phyloP scores from a whole-genome alignment of 2,329 filamentous ascomycete species.

The Aspergillus versicolor region DNA sequence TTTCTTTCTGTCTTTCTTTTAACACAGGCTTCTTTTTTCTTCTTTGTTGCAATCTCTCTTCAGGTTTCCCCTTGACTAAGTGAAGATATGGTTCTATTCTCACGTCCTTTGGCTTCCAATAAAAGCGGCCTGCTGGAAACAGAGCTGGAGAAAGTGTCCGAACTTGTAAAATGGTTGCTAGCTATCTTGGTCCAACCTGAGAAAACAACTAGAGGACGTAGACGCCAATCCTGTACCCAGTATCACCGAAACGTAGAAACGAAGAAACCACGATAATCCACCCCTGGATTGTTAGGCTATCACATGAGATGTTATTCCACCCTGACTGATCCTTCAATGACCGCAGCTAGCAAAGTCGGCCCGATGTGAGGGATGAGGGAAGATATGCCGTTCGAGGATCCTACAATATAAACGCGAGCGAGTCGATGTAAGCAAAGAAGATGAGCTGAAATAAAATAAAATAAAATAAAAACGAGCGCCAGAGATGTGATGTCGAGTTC shows the following conservation, averaged over 20 bases:
- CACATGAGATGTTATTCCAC: conserved; percentile 18
- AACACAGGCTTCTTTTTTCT: conserved; percentile 16
- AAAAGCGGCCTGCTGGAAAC: conserved; percentile 29
- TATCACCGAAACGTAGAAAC: conserved; percentile 21
- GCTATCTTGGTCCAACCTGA: conserved; percentile 43
- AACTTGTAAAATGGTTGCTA: conserved; percentile 48
- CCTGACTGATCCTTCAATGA: conserved; percentile 21
- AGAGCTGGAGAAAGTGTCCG: conserved; percentile 37
- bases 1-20: conserved; percentile 13
- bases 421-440: neutral
- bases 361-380: conserved; percentile 5
- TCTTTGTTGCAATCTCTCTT: conserved; percentile 14
- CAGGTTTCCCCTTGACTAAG: conserved; percentile 18
- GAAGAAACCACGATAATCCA: conserved; percentile 27
- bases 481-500: neutral
- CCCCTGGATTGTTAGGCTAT: conserved; percentile 23
- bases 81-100: conserved; percentile 21
- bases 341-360: conserved; percentile 18
- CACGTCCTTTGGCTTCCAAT: conserved; percentile 24
- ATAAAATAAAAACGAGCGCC: neutral
- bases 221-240: conserved; percentile 28
- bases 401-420: neutral
- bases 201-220: conserved; percentile 38
- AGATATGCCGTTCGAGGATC: neutral
- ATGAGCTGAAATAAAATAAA: neutral